Evolutionary conservation across 345 rosid species (phyloP), one percentile per base, ranked within the genome.

Genomic region (Combretum micranthum): DNA sequence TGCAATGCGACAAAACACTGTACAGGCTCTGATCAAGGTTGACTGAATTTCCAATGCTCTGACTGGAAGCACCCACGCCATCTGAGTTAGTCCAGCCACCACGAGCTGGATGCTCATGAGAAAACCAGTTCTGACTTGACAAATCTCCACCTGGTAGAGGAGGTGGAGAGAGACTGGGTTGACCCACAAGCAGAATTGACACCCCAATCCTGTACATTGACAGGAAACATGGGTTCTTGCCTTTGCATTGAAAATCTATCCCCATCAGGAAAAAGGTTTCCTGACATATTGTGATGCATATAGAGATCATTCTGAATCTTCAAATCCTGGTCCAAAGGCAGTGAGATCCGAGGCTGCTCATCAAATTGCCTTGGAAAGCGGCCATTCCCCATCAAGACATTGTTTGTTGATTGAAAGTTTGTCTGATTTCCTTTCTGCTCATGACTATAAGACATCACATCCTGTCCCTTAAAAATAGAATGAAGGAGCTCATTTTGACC

Each of bases 401-500:
- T 71, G 50, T 70, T 80, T 46, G 72, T 74, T 49, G 82, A 66
- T 63, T 80, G 90, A 62, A 80, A 82, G 86, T 81, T 77, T 44
- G 75, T 52, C 52, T 77, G 77, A 23, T 64, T 56, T 65, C 59
- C 81, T 64, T 82, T 89, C 76, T 76, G 88, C 67, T 77, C 86
- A 49, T 66, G 64, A 62, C 59, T 68, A 64, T 73, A 77, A 21
- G 80, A 60, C 56, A 76, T 58, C 65, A 72, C 57, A 20, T 70
- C 86, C 71, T 81, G 93, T 57, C 77, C 79, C 68, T 76, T 85
- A 65, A 87, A 82, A 45, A 93, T 56, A 46, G 96, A 89, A 46
- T 85, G 99, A 60, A 93, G 96, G 46, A 89, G 74, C 64, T 90
- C 96, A 72, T 73, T 90, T 44, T 75, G 79, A 62, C 78, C 85